These are phyloP conservation scores for Lithohypha guttulata DNA, from an alignment of 2,329 filamentous ascomycete genomes.

Conservation along the genomic window DNA sequence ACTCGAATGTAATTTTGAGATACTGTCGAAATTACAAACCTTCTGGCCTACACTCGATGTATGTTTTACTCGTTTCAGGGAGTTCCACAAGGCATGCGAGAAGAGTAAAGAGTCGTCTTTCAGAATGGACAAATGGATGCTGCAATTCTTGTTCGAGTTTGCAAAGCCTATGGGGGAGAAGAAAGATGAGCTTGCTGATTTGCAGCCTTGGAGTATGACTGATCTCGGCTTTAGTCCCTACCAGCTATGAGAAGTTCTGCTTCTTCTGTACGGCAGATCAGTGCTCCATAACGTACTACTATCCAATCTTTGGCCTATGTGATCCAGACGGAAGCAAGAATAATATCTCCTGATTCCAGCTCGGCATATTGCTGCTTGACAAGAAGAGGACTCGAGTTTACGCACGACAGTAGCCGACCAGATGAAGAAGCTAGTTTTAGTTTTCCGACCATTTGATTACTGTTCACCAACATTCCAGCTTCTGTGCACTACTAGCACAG, in stretches of 20 bases:
- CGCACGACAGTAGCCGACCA: no score
- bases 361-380: no score
- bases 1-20: slow-evolving; percentile 37
- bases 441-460: no score
- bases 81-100: slow-evolving; percentile 35
- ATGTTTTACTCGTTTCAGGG: slow-evolving; percentile 30
- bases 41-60: slow-evolving; percentile 33
- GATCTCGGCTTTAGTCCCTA: slow-evolving; percentile 12
- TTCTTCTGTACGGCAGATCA: no score
- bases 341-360: slow-evolving; percentile 13
- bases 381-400: no score
- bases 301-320: no score
- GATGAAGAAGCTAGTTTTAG: no score
- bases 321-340: slow-evolving; percentile 1
- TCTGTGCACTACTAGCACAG: no score
- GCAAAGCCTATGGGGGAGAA: slow-evolving; percentile 15
- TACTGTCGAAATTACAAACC: slow-evolving; percentile 31
- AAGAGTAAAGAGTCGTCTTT: slow-evolving; percentile 30
- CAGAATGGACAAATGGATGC: slow-evolving; percentile 34
- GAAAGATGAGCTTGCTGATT: slow-evolving; percentile 13
- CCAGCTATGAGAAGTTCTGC: not conserved
- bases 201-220: slow-evolving; percentile 14
- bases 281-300: no score
- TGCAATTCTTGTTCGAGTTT: slow-evolving; percentile 26
- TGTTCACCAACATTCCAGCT: no score